Conservation (phyloP, 225 moss, liverwort and hornwort genomes). For the Marchantia polymorpha region DNA sequence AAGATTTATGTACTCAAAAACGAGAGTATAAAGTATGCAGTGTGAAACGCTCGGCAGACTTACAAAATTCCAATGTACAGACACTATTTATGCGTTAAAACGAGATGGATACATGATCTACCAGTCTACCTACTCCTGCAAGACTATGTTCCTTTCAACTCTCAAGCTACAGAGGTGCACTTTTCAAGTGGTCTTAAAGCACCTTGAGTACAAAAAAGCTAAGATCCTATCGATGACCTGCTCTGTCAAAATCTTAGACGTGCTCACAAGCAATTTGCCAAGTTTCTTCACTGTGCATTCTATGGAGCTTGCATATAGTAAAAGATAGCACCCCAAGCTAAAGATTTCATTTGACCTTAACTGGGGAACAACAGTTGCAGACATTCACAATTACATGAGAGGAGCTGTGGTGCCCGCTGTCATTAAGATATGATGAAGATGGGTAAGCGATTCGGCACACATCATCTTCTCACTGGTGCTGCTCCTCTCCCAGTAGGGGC, state of each 20-base stretch:
- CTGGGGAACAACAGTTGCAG: conserved; percentile 10
- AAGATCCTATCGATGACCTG: background rate
- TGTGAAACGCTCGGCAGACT: background rate
- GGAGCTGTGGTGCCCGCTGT: conserved; percentile 8
- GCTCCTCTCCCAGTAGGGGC: conserved; percentile 40
- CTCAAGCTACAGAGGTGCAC: conserved; percentile 11
- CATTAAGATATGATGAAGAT: background rate
- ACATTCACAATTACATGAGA: background rate
- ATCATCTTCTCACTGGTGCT: conserved; percentile 46
- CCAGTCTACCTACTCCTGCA: conserved; percentile 16
- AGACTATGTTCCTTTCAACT: conserved; percentile 14
- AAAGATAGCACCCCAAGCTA: conserved; percentile 5
- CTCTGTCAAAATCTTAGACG: background rate
- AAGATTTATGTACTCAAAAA: background rate
- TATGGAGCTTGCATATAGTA: background rate
- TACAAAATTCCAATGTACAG: conserved; percentile 21
- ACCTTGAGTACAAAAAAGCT: conserved; percentile 6
- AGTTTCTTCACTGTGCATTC: conserved; percentile 5
- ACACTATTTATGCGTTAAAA: conserved; percentile 1
- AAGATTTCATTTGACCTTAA: background rate
- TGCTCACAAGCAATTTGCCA: conserved; percentile 12
- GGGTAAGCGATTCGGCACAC: background rate
- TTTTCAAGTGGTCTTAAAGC: conserved; percentile 7
- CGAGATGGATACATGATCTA: background rate
- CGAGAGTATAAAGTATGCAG: too few relatives aligned